Conservation (phyloP, 2,329 filamentous ascomycete genomes). For the Aspergillus pseudoterreus region DNA sequence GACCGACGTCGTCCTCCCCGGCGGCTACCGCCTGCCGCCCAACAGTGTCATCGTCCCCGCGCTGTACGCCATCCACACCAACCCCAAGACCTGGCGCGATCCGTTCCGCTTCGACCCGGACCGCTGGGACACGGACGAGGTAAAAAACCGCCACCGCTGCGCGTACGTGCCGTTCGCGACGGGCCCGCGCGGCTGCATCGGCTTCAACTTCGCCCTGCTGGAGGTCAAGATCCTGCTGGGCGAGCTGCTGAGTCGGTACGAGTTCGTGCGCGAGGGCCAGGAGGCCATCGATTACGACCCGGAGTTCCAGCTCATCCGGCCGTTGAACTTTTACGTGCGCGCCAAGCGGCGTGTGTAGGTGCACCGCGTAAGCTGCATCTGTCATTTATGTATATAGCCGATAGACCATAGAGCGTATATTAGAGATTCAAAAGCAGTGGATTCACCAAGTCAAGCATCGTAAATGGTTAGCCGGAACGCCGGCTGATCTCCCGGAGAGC, state of each 20-base stretch:
- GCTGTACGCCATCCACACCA: conserved; percentile 47
- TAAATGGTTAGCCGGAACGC: background rate
- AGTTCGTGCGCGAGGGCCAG: conserved; percentile 48
- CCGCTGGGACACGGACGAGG: conserved; percentile 54
- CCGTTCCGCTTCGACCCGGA: conserved; percentile 58
- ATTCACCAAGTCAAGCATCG: background rate
- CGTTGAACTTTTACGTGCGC: conserved; percentile 18
- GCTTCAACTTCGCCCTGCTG: conserved; percentile 60
- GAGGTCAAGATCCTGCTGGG: conserved; percentile 55
- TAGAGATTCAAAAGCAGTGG: background rate
- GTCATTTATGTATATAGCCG: background rate
- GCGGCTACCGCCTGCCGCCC: conserved; percentile 55
- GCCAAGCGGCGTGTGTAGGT: conserved; percentile 27
- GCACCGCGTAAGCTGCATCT: background rate
- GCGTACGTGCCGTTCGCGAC: conserved; percentile 57
- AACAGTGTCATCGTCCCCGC: conserved; percentile 54
- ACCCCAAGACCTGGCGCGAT: conserved; percentile 56
- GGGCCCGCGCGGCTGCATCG: conserved; percentile 56
- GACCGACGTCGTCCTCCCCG: conserved; percentile 55
- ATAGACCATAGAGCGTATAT: background rate
- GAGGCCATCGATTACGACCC: conserved; percentile 30
- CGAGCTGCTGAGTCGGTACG: conserved; percentile 56
- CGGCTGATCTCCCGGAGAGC: conserved; percentile 12
- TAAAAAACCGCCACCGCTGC: conserved; percentile 48
- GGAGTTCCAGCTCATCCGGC: conserved; percentile 17